These are phyloP conservation scores for Penicillium sp. DNA, from an alignment of 2,329 filamentous ascomycete genomes.

Conservation along the genomic window DNA sequence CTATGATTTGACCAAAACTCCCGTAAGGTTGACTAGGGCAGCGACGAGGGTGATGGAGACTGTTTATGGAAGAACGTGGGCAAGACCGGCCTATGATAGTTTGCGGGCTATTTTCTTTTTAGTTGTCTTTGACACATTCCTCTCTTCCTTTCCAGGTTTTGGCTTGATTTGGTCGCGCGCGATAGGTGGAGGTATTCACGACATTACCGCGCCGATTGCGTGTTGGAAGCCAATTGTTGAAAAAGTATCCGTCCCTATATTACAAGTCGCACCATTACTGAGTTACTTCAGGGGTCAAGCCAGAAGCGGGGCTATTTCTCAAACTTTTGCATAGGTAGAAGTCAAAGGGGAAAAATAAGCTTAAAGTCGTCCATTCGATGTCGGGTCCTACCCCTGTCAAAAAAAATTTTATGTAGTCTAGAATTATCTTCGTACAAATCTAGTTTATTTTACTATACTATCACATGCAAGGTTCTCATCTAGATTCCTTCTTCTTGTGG, in stretches of 20 bases:
- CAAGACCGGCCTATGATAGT: neutral
- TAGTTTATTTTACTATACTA: neutral
- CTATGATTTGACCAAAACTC: neutral
- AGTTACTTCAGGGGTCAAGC: neutral
- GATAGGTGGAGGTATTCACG: constrained; percentile 13
- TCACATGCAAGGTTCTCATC: neutral
- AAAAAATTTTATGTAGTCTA: neutral
- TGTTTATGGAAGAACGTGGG: neutral
- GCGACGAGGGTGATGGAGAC: neutral
- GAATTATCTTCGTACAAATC: neutral
- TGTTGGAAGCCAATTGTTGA: constrained; percentile 1
- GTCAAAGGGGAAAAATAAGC: neutral
- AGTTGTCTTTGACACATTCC: neutral
- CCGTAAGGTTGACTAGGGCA: neutral
- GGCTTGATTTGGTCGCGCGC: neutral
- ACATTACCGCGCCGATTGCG: constrained; percentile 17
- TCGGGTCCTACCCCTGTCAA: neutral
- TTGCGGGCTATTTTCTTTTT: neutral
- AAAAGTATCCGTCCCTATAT: neutral
- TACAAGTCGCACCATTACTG: neutral
- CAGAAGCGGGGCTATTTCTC: neutral
- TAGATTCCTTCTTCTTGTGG: neutral
- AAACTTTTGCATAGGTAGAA: neutral
- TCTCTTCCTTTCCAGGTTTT: neutral
- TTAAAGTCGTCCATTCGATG: neutral